Evolutionary conservation across 176 grass and related monocot species (phyloP).

Genomic region (Ensete ventricosum): DNA sequence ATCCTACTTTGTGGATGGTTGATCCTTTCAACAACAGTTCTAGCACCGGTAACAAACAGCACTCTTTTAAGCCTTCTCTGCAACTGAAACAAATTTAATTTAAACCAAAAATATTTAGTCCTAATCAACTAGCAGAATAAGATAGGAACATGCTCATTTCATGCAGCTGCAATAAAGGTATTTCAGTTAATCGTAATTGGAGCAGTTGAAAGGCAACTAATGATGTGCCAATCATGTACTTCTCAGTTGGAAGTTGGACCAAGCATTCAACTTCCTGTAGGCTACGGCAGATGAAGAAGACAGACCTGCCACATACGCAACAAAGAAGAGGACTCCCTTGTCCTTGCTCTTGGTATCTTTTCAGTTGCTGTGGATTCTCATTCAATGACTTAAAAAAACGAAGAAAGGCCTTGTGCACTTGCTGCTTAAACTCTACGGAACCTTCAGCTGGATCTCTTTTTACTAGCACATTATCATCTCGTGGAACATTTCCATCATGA

Average conservation of each 20-base stretch:
- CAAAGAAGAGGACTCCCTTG: constrained; percentile 49
- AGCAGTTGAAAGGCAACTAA: constrained; percentile 1
- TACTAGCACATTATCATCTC: constrained; percentile 23
- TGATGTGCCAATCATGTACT: constrained; percentile 18
- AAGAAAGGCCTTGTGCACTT: constrained; percentile 68
- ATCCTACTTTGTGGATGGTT: neutral
- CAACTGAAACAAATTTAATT: neutral
- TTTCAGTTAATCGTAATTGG: constrained; percentile 8
- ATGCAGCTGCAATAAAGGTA: constrained; percentile 9
- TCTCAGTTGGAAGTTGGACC: constrained; percentile 12
- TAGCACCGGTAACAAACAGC: neutral
- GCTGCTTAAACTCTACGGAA: constrained; percentile 72
- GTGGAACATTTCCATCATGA: constrained; percentile 23
- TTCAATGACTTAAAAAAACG: constrained; percentile 60
- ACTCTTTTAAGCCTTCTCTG: neutral
- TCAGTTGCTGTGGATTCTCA: constrained; percentile 41
- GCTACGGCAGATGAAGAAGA: constrained; percentile 38
- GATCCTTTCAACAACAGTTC: neutral
- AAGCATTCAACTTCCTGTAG: constrained; percentile 20
- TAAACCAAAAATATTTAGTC: neutral
- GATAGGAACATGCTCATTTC: neutral
- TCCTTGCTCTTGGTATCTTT: constrained; percentile 46
- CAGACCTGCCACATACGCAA: constrained; percentile 90
- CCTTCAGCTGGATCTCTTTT: constrained; percentile 57
- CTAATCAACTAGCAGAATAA: constrained; percentile 3